These are phyloP conservation scores for Stagonosporopsis cucurbitacearum DNA, from an alignment of 2,329 filamentous ascomycete species.

Conservation along the genomic window DNA sequence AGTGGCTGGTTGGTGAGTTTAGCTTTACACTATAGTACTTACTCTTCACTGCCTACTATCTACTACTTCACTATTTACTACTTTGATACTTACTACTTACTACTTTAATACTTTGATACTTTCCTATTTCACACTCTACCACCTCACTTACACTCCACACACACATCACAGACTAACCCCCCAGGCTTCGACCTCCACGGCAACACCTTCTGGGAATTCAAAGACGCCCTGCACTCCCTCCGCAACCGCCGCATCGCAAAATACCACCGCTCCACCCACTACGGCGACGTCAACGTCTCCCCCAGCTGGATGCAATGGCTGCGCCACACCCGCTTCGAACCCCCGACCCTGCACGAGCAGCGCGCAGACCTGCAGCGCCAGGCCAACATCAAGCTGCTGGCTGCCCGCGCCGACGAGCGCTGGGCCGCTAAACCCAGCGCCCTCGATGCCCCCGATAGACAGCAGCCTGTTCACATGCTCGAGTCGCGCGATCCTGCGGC, in stretches of 20 bases:
- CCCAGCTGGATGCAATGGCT: conserved; percentile 75
- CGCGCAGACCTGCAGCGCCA: conserved; percentile 63
- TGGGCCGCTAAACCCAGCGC: conserved; percentile 67
- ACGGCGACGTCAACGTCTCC: conserved; percentile 65
- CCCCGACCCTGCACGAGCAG: conserved; percentile 66
- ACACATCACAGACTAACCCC: too few relatives aligned
- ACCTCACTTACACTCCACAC: too few relatives aligned
- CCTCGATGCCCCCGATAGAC: conserved; percentile 62
- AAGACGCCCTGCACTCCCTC: conserved; percentile 61
- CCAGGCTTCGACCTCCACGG: conserved; percentile 65
- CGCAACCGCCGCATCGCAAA: conserved; percentile 66
- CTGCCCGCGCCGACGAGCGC: conserved; percentile 64
- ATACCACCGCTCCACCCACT: conserved; percentile 60
- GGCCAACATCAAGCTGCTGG: conserved; percentile 64
- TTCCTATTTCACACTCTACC: too few relatives aligned
- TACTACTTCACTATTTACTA: too few relatives aligned
- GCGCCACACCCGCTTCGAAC: conserved; percentile 63
- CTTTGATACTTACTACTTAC: too few relatives aligned
- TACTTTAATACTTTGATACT: too few relatives aligned
- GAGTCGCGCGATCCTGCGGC: conserved; percentile 52
- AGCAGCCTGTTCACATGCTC: conserved; percentile 56
- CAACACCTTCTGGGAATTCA: conserved; percentile 73
- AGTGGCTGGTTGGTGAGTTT: conserved; percentile 64
- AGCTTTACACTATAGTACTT: too few relatives aligned
- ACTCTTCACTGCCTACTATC: too few relatives aligned